These are phyloP conservation scores for Corymbia maculata DNA, from an alignment of 345 rosid species.

Conservation along the genomic window DNA sequence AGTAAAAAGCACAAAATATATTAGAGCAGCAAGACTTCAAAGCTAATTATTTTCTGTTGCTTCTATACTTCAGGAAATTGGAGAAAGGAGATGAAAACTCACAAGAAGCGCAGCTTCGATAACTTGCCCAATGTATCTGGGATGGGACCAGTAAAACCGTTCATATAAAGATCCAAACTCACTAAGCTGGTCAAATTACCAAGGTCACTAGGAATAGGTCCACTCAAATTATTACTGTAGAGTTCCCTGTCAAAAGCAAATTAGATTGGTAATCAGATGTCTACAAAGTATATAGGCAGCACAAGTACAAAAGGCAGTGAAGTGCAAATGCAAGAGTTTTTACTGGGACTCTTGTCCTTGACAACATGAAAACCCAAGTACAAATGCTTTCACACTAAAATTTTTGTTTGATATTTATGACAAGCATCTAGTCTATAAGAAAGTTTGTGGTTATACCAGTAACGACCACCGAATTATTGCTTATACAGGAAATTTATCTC, in stretches of 20 bases:
- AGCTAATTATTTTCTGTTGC: background rate
- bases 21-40: background rate
- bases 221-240: constrained; percentile 87
- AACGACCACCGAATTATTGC: background rate
- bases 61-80: background rate
- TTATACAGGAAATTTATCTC: background rate
- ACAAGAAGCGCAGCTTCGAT: constrained; percentile 91
- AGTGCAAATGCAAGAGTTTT: background rate
- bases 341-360: background rate
- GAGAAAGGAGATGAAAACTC: constrained; percentile 14
- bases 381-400: background rate
- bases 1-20: background rate
- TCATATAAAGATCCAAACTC: constrained; percentile 98
- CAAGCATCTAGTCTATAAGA: background rate
- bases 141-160: constrained; percentile 81
- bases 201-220: constrained; percentile 85
- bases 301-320: background rate
- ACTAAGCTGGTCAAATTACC: constrained; percentile 93
- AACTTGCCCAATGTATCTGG: constrained; percentile 83
- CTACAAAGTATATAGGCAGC: background rate
- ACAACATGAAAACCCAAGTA: background rate
- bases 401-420: background rate
- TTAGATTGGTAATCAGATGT: background rate
- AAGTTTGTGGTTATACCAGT: background rate
- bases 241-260: constrained; percentile 62